Conservation (phyloP, 2,329 filamentous ascomycete genomes). For the Cladosporium sp. region DNA sequence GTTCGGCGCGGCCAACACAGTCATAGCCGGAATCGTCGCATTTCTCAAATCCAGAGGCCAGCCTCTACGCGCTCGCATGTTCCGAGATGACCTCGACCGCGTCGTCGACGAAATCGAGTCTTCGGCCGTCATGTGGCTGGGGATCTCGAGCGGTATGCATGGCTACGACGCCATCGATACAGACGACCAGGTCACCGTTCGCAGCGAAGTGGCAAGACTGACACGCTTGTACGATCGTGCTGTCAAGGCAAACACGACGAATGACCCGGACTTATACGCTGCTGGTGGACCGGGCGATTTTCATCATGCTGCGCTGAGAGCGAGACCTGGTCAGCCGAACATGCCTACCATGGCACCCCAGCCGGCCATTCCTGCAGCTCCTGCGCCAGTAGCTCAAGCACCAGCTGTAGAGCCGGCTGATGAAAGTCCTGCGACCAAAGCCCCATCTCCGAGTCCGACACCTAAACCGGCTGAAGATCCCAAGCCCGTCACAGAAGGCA, state of each 20-base stretch:
- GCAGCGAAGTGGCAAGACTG: constrained; percentile 33
- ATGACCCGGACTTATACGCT: constrained; percentile 39
- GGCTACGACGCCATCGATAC: constrained; percentile 45
- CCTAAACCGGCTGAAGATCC: not conserved
- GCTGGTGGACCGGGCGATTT: constrained; percentile 25
- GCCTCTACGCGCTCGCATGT: constrained; percentile 39
- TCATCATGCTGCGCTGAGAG: constrained; percentile 22
- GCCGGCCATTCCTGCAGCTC: constrained; percentile 13
- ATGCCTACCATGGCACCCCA: constrained; percentile 11
- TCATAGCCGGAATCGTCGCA: constrained; percentile 38
- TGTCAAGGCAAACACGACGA: constrained; percentile 35
- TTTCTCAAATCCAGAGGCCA: constrained; percentile 39
- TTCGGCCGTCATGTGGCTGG: constrained; percentile 40
- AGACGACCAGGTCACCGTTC: constrained; percentile 40
- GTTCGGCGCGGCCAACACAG: constrained; percentile 38
- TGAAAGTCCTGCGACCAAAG: constrained; percentile 25
- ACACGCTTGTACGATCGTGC: constrained; percentile 38
- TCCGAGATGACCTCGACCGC: constrained; percentile 37
- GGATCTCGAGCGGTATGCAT: constrained; percentile 39
- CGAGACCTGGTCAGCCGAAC: constrained; percentile 16
- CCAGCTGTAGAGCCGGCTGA: constrained; percentile 22
- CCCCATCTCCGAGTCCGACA: not conserved
- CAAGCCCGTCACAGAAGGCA: not conserved
- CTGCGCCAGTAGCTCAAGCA: constrained; percentile 6
- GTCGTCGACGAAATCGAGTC: constrained; percentile 41